Conservation (phyloP, 495 filamentous ascomycete species). For the Aspergillus kassunensis region DNA sequence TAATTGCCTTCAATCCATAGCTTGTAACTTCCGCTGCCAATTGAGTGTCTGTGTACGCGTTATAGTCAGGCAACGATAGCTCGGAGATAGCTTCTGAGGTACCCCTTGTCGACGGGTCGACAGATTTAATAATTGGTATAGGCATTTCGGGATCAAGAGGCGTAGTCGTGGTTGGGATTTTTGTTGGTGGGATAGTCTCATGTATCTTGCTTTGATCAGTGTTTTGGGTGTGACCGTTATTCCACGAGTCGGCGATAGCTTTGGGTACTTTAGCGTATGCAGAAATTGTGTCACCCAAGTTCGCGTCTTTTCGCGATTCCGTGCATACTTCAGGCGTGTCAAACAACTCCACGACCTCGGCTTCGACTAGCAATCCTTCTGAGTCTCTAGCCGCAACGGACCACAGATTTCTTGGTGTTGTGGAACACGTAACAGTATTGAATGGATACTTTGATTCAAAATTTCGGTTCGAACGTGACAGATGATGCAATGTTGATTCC, state of each 20-base stretch:
- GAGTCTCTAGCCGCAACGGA: conserved; percentile 60
- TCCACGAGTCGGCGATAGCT: neutral
- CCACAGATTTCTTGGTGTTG: conserved; percentile 55
- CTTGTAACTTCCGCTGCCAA: neutral
- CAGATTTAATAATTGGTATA: neutral
- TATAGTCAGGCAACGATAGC: neutral
- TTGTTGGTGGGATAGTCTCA: too few species aligned
- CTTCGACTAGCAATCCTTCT: conserved; percentile 55
- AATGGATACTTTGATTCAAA: neutral
- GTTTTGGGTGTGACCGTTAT: neutral
- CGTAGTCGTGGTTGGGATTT: too few species aligned
- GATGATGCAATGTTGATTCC: neutral
- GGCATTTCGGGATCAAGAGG: neutral
- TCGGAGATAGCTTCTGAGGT: neutral
- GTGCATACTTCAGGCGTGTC: conserved; percentile 44
- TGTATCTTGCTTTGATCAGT: neutral
- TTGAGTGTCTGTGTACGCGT: neutral
- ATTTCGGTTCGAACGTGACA: neutral
- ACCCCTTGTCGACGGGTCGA: conserved; percentile 29
- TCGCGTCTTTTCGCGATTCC: too few species aligned
- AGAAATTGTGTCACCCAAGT: too few species aligned
- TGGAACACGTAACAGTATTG: conserved; percentile 24
- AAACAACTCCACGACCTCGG: conserved; percentile 54
- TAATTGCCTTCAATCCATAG: conserved; percentile 54
- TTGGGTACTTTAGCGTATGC: too few species aligned